These are phyloP conservation scores for Graphilbum sp. DNA, from an alignment of 2,329 filamentous ascomycete species.

Conservation along the genomic window DNA sequence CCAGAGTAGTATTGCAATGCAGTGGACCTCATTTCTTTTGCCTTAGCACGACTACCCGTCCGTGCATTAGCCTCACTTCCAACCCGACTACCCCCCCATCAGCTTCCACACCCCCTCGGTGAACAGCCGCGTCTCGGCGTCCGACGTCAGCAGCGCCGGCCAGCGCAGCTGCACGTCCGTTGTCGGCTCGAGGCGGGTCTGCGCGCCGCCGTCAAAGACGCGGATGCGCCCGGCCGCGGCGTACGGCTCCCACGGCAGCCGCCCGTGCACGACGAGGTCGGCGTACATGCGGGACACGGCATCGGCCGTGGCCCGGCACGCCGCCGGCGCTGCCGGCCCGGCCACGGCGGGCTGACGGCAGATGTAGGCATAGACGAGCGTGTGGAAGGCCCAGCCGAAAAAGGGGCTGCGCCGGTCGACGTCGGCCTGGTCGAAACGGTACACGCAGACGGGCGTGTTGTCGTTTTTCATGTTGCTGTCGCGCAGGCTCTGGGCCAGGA, in stretches of 20 bases:
- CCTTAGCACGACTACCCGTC: too few relatives aligned
- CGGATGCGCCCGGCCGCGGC: too few relatives aligned
- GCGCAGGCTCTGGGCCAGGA: too few relatives aligned
- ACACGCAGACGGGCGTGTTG: not conserved
- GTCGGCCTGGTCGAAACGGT: slow-evolving; percentile 1
- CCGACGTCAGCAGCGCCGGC: not conserved
- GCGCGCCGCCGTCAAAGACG: too few relatives aligned
- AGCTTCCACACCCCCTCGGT: too few relatives aligned
- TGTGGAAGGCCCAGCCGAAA: not conserved
- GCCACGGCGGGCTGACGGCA: not conserved
- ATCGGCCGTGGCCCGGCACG: not conserved
- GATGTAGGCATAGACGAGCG: not conserved
- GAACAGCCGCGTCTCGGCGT: too few relatives aligned
- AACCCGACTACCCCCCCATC: too few relatives aligned
- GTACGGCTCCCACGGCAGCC: not conserved
- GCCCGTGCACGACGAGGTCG: not conserved
- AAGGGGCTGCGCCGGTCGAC: not conserved
- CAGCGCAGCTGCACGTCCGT: too few relatives aligned
- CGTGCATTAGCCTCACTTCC: too few relatives aligned
- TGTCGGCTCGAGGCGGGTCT: not conserved
- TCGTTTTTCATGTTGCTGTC: too few relatives aligned
- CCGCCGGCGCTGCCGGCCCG: not conserved
- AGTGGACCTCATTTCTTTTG: too few relatives aligned
- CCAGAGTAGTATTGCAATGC: too few relatives aligned
- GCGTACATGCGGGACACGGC: not conserved